Conservation (phyloP, 2,329 filamentous ascomycete genomes). For the Dactylonectria macrodidyma region DNA sequence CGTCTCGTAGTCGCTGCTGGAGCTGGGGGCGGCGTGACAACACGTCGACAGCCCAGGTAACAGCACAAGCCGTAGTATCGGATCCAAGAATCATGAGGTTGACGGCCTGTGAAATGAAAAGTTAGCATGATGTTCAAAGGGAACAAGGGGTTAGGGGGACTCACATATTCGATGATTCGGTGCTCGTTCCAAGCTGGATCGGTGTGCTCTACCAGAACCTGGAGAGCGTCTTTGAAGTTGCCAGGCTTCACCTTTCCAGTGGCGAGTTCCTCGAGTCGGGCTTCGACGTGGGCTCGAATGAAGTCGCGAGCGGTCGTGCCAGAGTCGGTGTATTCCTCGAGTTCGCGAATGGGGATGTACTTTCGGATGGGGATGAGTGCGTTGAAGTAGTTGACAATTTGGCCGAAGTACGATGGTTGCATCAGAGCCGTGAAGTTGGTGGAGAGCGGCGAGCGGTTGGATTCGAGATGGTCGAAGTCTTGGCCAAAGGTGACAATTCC, state of each 20-base stretch:
- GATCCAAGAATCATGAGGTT: conserved; percentile 61
- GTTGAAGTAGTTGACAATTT: conserved; percentile 52
- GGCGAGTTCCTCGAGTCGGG: conserved; percentile 5
- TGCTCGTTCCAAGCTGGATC: conserved; percentile 43
- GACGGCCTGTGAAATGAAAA: conserved; percentile 54
- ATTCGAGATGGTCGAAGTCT: conserved; percentile 53
- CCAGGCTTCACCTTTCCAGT: conserved; percentile 1
- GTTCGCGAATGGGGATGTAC: conserved; percentile 54
- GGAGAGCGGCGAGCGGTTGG: conserved; percentile 44
- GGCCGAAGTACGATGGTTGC: conserved; percentile 43
- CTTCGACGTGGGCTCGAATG: conserved; percentile 42
- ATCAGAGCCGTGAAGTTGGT: conserved; percentile 43
- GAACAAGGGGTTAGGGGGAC: neutral
- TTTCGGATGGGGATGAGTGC: conserved; percentile 54
- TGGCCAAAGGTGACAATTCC: conserved; percentile 52
- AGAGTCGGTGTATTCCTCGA: conserved; percentile 52
- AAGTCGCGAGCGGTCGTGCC: conserved; percentile 50
- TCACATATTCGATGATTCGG: conserved; percentile 49
- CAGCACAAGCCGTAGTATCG: conserved; percentile 60
- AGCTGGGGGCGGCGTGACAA: conserved; percentile 54
- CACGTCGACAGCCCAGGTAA: conserved; percentile 60
- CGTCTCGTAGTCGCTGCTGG: conserved; percentile 56
- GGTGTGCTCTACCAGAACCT: conserved; percentile 53
- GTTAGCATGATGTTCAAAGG: conserved; percentile 41
- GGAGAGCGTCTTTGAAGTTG: conserved; percentile 44